Conservation (phyloP, 805 yeast species). For the Torulaspora gathmanii region DNA sequence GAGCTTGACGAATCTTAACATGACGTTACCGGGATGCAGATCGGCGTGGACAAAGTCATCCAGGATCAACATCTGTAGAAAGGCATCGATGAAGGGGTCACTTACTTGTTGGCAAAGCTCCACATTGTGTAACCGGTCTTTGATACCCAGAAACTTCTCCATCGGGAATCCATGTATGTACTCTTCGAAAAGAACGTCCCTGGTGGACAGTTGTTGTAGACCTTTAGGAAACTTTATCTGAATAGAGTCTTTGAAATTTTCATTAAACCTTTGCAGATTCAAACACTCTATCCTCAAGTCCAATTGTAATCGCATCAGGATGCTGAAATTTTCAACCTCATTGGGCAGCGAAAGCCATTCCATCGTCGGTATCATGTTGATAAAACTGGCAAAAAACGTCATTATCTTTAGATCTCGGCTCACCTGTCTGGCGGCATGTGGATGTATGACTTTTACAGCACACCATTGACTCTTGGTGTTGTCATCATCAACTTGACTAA, state of each 20-base stretch:
- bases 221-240: constrained; percentile 82
- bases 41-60: constrained; percentile 97
- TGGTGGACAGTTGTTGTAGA: constrained; percentile 55
- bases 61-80: constrained; percentile 83
- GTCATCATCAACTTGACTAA: constrained; percentile 8
- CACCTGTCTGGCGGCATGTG: constrained; percentile 67
- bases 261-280: constrained; percentile 66
- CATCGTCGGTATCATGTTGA: constrained; percentile 83
- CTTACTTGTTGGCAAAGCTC: constrained; percentile 62
- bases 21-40: constrained; percentile 93
- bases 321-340: constrained; percentile 83
- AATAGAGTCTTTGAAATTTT: constrained; percentile 53
- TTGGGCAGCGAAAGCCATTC: constrained; percentile 96
- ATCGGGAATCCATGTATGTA: constrained; percentile 78
- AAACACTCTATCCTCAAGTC: constrained; percentile 87
- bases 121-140: constrained; percentile 28
- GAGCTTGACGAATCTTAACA: constrained; percentile 61
- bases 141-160: constrained; percentile 56
- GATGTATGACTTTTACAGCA: constrained; percentile 92
- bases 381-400: constrained; percentile 66
- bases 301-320: constrained; percentile 81
- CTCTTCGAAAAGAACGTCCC: constrained; percentile 80
- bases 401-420: constrained; percentile 79
- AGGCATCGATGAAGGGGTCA: constrained; percentile 84
- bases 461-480: constrained; percentile 46